phyloP scores from a whole-genome alignment of 306 rosid species.

The Arachis hypogaea region DNA sequence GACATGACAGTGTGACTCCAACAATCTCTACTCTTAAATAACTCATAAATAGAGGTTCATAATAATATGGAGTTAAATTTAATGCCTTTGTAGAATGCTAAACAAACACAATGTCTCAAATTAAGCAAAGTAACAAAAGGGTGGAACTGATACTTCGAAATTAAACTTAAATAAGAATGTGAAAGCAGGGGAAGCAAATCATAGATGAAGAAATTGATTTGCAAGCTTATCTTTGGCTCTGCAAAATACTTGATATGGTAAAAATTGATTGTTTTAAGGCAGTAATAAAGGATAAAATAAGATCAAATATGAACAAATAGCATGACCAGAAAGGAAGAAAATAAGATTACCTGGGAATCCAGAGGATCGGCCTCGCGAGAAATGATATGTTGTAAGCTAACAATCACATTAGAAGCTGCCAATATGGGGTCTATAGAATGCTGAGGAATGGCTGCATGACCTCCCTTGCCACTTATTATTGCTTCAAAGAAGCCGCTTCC shows the following conservation, averaged over 20 bases:
- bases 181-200: slow-evolving; percentile 22
- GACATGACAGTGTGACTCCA: slow-evolving; percentile 1
- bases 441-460: slow-evolving; percentile 91
- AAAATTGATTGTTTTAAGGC: background rate
- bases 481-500: slow-evolving; percentile 83
- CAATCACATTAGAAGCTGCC: slow-evolving; percentile 77
- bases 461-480: slow-evolving; percentile 79
- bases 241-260: background rate
- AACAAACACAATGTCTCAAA: slow-evolving; percentile 4
- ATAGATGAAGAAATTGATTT: slow-evolving; percentile 2
- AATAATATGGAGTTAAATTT: slow-evolving; percentile 10
- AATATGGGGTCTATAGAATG: slow-evolving; percentile 83
- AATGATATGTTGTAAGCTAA: slow-evolving; percentile 85
- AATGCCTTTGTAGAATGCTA: slow-evolving; percentile 14
- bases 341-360: slow-evolving; percentile 71
- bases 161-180: background rate
- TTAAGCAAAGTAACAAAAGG: slow-evolving; percentile 27
- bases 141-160: slow-evolving; percentile 20
- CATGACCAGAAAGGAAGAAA: slow-evolving; percentile 15
- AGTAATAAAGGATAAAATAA: background rate
- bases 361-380: slow-evolving; percentile 88
- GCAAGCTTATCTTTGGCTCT: background rate
- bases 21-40: slow-evolving; percentile 1
- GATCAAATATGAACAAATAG: background rate
- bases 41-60: background rate